These are phyloP conservation scores for Juncus inflexus DNA, from an alignment of 176 grass and related monocot species.

Conservation along the genomic window DNA sequence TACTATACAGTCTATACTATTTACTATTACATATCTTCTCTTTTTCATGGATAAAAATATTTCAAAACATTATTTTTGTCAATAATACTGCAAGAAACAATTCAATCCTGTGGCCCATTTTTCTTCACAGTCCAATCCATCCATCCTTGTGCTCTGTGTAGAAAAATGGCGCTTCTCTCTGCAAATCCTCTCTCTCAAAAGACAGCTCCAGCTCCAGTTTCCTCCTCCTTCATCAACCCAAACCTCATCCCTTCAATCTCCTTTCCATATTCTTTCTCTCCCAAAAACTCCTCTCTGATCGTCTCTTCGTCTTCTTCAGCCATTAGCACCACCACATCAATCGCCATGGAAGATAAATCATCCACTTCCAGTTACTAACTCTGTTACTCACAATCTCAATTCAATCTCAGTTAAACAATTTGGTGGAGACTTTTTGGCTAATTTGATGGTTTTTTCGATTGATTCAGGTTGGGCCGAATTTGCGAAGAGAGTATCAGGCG, in stretches of 20 bases:
- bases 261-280: conserved; percentile 1
- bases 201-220: neutral
- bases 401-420: neutral
- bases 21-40: too few species aligned
- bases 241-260: too few species aligned
- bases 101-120: neutral
- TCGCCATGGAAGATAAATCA: neutral
- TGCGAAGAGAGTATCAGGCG: conserved; percentile 66
- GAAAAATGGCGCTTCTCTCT: conserved; percentile 32
- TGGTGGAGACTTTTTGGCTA: neutral
- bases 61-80: too few species aligned
- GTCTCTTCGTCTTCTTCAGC: conserved; percentile 8
- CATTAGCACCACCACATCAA: conserved; percentile 14
- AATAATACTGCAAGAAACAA: too few species aligned
- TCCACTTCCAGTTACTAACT: neutral
- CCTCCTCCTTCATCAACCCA: conserved; percentile 11
- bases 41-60: too few species aligned
- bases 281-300: neutral
- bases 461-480: conserved; percentile 60
- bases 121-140: neutral
- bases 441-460: conserved; percentile 3
- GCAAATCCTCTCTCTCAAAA: conserved; percentile 16
- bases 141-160: neutral
- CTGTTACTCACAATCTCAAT: neutral
- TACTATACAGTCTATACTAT: too few species aligned